phyloP scores from a whole-genome alignment of 2,329 filamentous ascomycete species.

The Periconia sp. region DNA sequence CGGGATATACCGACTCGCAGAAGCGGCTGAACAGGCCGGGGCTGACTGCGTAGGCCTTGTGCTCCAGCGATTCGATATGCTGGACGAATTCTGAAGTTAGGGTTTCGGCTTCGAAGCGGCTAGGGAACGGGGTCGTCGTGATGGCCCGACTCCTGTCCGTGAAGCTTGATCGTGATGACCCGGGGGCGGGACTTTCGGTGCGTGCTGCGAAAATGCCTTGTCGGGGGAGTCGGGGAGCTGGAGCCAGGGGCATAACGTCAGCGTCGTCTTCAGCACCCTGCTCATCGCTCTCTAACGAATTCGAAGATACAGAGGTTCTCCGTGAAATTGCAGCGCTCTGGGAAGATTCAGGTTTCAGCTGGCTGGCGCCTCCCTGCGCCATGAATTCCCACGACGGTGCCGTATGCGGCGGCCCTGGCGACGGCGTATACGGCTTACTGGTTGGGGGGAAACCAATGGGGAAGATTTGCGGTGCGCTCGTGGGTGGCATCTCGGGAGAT shows the following conservation, averaged over 20 bases:
- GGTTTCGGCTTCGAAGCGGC: constrained; percentile 45
- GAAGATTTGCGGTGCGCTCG: constrained; percentile 31
- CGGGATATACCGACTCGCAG: constrained; percentile 42
- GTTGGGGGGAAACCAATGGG: constrained; percentile 22
- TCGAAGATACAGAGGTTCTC: constrained; percentile 40
- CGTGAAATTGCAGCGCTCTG: constrained; percentile 33
- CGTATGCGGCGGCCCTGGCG: constrained; percentile 35
- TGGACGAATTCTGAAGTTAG: constrained; percentile 41
- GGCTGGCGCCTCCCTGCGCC: constrained; percentile 26
- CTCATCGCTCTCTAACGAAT: constrained; percentile 36
- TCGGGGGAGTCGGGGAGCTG: constrained; percentile 33
- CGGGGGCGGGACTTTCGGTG: constrained; percentile 32
- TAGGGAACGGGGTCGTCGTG: constrained; percentile 36
- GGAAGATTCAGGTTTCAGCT: constrained; percentile 26
- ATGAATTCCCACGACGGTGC: constrained; percentile 45
- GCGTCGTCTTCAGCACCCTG: constrained; percentile 36
- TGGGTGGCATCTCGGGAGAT: constrained; percentile 40
- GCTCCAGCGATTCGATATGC: constrained; percentile 30
- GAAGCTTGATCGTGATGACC: constrained; percentile 33
- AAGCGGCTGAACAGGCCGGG: constrained; percentile 33
- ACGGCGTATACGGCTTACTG: constrained; percentile 26
- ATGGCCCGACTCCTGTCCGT: constrained; percentile 41
- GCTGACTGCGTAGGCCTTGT: constrained; percentile 31
- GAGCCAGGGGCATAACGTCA: constrained; percentile 33
- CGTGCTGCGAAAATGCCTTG: constrained; percentile 39